Evolutionary conservation across 768 basidiomycete species (phyloP).

Genomic region (Leccinellum luteum): DNA sequence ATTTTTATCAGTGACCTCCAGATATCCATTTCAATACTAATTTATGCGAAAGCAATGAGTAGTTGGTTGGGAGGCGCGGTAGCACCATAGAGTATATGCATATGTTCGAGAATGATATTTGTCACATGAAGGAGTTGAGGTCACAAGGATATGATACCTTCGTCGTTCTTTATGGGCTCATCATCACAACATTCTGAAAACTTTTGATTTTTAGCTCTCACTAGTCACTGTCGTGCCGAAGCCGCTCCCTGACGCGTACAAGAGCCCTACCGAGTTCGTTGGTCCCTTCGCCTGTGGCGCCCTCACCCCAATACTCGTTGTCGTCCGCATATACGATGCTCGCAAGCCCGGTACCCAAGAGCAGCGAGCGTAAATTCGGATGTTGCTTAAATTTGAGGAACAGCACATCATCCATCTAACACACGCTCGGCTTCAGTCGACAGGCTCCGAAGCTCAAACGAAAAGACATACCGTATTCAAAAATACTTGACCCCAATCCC

Average conservation of each 20-base stretch:
- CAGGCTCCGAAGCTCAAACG: background rate
- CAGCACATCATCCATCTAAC: constrained; percentile 67
- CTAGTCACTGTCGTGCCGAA: constrained; percentile 33
- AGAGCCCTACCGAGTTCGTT: constrained; percentile 68
- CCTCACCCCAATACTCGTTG: constrained; percentile 71
- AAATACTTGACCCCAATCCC: constrained; percentile 58
- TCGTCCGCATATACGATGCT: constrained; percentile 54
- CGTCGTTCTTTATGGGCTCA: background rate
- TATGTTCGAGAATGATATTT: background rate
- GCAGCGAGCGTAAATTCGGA: constrained; percentile 47
- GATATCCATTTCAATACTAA: background rate
- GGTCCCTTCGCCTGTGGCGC: constrained; percentile 43
- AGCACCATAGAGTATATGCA: background rate
- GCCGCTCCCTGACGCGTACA: constrained; percentile 49
- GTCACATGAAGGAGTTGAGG: background rate
- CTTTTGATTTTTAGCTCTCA: constrained; percentile 7
- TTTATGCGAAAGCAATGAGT: background rate
- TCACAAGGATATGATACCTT: background rate
- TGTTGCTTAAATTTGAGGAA: constrained; percentile 73
- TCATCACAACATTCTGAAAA: background rate
- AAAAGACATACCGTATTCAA: constrained; percentile 44
- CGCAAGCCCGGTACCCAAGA: constrained; percentile 52
- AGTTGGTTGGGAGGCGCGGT: background rate
- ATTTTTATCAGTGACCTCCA: no score
- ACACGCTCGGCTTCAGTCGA: background rate